A percentile compares a stretch with the other conserved stretches of the same genome.
These are phyloP conservation scores for Melaleuca alternifolia DNA, from an alignment of 345 rosid species.

Conservation along the genomic window DNA sequence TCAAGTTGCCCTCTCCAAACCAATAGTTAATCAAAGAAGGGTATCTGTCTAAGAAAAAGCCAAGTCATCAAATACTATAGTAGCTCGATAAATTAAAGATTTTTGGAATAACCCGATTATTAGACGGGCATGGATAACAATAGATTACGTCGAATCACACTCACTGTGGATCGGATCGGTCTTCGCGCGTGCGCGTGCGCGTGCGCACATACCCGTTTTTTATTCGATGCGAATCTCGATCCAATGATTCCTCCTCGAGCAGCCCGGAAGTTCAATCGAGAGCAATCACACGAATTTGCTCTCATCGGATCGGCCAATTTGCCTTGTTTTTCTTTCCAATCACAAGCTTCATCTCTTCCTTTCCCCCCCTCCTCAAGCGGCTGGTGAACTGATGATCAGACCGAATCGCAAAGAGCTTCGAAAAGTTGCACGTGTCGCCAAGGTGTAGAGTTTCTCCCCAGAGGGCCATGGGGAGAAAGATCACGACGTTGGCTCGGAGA, in stretches of 20 bases:
- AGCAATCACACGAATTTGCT: too few species aligned
- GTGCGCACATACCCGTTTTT: background rate
- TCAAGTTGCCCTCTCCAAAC: background rate
- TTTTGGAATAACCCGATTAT: background rate
- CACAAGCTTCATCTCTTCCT: too few species aligned
- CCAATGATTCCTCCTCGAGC: background rate
- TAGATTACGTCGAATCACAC: background rate
- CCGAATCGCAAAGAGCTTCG: background rate
- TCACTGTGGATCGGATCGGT: background rate
- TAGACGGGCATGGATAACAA: background rate
- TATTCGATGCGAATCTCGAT: background rate
- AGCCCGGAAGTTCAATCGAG: fast-evolving
- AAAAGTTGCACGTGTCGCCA: background rate
- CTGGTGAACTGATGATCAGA: fast-evolving
- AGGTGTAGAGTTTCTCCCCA: background rate
- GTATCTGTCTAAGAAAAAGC: background rate
- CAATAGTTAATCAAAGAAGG: background rate
- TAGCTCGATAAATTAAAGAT: background rate
- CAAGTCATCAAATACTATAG: background rate
- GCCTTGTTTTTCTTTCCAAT: background rate
- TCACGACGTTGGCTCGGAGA: background rate
- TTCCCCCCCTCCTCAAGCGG: fast-evolving
- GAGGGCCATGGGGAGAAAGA: background rate
- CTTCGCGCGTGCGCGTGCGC: background rate
- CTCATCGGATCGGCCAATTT: background rate